phyloP scores from a whole-genome alignment of 768 basidiomycete genomes.

The Leccinum incarnatum region DNA sequence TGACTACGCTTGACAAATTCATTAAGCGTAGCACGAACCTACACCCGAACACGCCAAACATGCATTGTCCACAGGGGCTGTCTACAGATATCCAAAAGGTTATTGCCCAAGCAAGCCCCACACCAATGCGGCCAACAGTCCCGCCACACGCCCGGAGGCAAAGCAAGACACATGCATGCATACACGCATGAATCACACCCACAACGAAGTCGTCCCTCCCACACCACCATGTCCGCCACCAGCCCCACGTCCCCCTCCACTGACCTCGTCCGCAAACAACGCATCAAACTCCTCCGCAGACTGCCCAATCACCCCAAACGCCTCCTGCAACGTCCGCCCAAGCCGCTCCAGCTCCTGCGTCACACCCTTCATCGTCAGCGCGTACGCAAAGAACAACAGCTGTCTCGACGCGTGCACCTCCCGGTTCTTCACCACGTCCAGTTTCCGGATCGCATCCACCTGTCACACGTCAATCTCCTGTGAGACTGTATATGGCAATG shows the following conservation, averaged over 20 bases:
- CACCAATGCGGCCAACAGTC: conserved; percentile 5
- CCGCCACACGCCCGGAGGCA: conserved; percentile 1
- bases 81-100: background rate
- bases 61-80: conserved; percentile 8
- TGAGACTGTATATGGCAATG: background rate
- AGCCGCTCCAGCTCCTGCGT: conserved; percentile 85
- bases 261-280: conserved; percentile 47
- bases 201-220: conserved; percentile 2
- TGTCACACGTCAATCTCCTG: conserved; percentile 23
- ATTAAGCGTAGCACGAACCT: conserved; percentile 6
- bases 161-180: background rate
- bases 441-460: conserved; percentile 78
- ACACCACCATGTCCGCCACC: background rate
- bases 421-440: conserved; percentile 87
- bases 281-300: conserved; percentile 78
- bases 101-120: background rate
- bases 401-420: conserved; percentile 81
- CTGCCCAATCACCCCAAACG: conserved; percentile 91
- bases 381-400: conserved; percentile 92
- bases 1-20: background rate
- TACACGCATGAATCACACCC: conserved; percentile 12
- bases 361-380: conserved; percentile 90
- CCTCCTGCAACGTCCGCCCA: conserved; percentile 77
- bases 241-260: background rate
- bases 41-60: background rate